Evolutionary conservation across 1,284 basidiomycete genomes (phyloP).

Genomic region (Tilletiopsis washingtonensis): DNA sequence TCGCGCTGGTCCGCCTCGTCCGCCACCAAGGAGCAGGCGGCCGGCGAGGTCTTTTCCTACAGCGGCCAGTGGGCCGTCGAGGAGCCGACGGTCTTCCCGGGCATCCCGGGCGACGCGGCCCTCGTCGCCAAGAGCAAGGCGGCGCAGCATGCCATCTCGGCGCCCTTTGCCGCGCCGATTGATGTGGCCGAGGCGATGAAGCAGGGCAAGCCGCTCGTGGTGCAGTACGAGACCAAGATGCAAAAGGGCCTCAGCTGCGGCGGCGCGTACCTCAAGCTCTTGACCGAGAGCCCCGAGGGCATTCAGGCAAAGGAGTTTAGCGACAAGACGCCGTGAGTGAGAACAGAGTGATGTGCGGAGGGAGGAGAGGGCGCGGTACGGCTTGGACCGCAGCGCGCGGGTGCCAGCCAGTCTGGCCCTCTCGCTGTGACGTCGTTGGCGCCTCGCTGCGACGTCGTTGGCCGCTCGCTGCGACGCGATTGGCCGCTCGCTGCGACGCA

Average conservation of each 20-base stretch:
- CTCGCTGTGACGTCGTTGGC: too few relatives aligned
- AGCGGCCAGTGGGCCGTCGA: constrained; percentile 96
- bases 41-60: constrained; percentile 64
- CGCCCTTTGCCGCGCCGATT: constrained; percentile 70
- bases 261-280: constrained; percentile 96
- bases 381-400: too few relatives aligned
- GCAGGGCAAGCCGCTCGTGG: constrained; percentile 68
- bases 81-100: constrained; percentile 65
- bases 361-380: too few relatives aligned
- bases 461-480: too few relatives aligned
- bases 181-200: constrained; percentile 67
- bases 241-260: constrained; percentile 99
- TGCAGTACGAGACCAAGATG: constrained; percentile 94
- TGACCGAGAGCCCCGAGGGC: constrained; percentile 53
- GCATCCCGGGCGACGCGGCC: constrained; percentile 48
- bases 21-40: constrained; percentile 70
- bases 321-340: constrained; percentile 48
- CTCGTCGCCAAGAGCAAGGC: constrained; percentile 64
- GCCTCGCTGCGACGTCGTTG: too few relatives aligned
- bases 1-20: constrained; percentile 91
- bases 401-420: too few relatives aligned
- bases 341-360: too few relatives aligned
- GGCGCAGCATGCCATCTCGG: constrained; percentile 93
- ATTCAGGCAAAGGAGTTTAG: constrained; percentile 41
- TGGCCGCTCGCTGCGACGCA: too few relatives aligned